phyloP scores from a whole-genome alignment of 441 rosid species.

The Aleurites moluccanus region DNA sequence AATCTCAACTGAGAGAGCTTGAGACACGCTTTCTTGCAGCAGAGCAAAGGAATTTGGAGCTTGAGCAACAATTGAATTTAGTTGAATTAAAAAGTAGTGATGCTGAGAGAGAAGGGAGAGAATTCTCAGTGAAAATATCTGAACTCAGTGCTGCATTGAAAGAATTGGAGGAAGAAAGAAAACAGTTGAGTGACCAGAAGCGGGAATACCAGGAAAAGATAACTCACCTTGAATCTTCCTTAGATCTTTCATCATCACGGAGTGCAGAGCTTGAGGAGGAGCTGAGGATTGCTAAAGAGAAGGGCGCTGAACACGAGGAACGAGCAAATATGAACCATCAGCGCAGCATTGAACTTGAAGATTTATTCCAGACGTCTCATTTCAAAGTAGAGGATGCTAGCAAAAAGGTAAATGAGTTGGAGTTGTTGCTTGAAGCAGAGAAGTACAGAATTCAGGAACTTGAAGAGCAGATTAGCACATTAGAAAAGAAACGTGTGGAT shows the following conservation, averaged over 20 bases:
- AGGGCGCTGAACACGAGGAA: conserved; percentile 74
- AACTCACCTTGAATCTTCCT: conserved; percentile 54
- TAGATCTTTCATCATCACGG: conserved; percentile 44
- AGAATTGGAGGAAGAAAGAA: conserved; percentile 66
- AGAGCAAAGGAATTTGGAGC: conserved; percentile 72
- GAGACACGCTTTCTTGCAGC: conserved; percentile 57
- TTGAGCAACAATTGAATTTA: conserved; percentile 68
- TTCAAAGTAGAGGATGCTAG: conserved; percentile 76
- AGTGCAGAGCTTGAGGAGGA: conserved; percentile 61
- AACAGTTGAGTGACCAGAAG: conserved; percentile 40
- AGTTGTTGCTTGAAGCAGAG: conserved; percentile 86
- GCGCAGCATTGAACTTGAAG: conserved; percentile 87
- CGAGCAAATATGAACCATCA: conserved; percentile 70
- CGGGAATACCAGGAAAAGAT: conserved; percentile 57
- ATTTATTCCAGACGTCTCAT: conserved; percentile 69
- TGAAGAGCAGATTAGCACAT: conserved; percentile 66
- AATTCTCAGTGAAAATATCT: conserved; percentile 55
- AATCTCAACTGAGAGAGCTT: conserved; percentile 62
- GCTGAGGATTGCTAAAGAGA: conserved; percentile 51
- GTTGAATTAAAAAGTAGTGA: conserved; percentile 54
- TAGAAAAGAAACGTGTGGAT: conserved; percentile 66
- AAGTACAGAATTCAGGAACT: conserved; percentile 88
- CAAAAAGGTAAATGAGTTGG: conserved; percentile 74
- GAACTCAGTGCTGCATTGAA: conserved; percentile 51
- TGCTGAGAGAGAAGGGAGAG: conserved; percentile 63